Evolutionary conservation across 768 basidiomycete genomes (phyloP).

Genomic region (Paxillus rubicundulus): DNA sequence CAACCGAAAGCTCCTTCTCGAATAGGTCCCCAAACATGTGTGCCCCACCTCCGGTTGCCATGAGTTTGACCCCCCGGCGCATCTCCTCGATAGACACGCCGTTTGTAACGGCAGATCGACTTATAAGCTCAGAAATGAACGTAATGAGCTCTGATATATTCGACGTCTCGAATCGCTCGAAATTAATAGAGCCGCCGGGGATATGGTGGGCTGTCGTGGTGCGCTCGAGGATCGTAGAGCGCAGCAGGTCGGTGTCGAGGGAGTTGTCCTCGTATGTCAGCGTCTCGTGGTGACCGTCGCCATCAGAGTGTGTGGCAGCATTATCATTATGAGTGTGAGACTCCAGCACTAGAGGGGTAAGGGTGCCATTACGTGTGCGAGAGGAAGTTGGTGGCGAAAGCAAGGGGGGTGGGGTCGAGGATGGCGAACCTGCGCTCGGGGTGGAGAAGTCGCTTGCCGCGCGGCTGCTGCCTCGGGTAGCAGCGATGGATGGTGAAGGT

Average conservation of each 20-base stretch:
- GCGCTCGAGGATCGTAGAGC: slow-evolving; percentile 65
- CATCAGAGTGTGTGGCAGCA: slow-evolving; percentile 15
- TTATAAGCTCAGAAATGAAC: slow-evolving; percentile 86
- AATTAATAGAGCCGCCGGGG: slow-evolving; percentile 96
- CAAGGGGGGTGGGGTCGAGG: slow-evolving; percentile 24
- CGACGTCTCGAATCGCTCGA: slow-evolving; percentile 94
- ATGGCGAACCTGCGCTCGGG: slow-evolving; percentile 35
- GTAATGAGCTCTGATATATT: slow-evolving; percentile 79
- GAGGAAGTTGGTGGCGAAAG: slow-evolving; percentile 28
- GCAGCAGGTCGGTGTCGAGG: slow-evolving; percentile 46
- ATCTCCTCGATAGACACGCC: slow-evolving; percentile 87
- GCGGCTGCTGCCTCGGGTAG: slow-evolving; percentile 56
- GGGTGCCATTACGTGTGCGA: slow-evolving; percentile 59
- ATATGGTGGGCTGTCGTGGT: slow-evolving; percentile 64
- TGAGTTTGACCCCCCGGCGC: slow-evolving; percentile 90
- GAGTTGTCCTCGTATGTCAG: slow-evolving; percentile 15
- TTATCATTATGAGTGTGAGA: slow-evolving; percentile 36
- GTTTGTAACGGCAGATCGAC: slow-evolving; percentile 81
- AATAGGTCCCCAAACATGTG: slow-evolving; percentile 91
- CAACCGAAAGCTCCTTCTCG: slow-evolving; percentile 68
- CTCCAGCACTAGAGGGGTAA: slow-evolving; percentile 78
- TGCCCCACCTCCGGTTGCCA: slow-evolving; percentile 97
- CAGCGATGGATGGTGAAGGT: slow-evolving; percentile 67
- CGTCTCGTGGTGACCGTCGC: slow-evolving; percentile 24
- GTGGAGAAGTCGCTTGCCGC: slow-evolving; percentile 42